Base-by-base conservation (phyloP, 208 protist genomes). In the Crithidia expoeki region DNA sequence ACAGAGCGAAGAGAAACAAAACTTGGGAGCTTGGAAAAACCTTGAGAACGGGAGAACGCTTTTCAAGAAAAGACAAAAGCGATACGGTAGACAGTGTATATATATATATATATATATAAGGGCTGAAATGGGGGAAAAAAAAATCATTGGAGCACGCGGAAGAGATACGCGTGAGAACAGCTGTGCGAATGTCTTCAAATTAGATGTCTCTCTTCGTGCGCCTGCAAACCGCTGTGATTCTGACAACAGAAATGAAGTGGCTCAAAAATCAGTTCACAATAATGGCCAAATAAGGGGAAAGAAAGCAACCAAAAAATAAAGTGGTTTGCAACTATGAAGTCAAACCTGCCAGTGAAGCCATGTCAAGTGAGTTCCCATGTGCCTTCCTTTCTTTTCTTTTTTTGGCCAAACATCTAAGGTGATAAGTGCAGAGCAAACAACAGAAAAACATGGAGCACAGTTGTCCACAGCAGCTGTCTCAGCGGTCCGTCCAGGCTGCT, bases 121-220 rank as follows among this genome's bases (percentile, higher is more conserved):
- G 32, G 12, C 36, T 42, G 36, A 66, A 71, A 69, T 49, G 65
- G n/a, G n/a, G n/a, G n/a, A n/a, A 85, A 74, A 69, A 68, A 25
- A 63, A 56, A 4, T 23, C 67, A 67, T 14, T 52, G 59, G 32
- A 34, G 34, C 67, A 47, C 53, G 21, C 30, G 68, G 68, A 59
- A 68, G 56, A 47, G 68, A 36, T 40, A 40, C 52, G 32, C 52
- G 32, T 53, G 10, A 27, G 17, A 25, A 57, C 6, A 33, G 51
- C 21, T 57, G 28, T 16, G 11, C 17, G 30, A 11, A 30, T 21
- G 36, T 12, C 6, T 42, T 16, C 36, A 42, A 42, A 42, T 42
- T 12, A 6, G 12, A 42, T 12, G 36, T 6, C 36, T 42, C 10
- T 16, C 12, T 12, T 6, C 36, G 36, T 16, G 12, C 36, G 36